Conservation (phyloP, 345 rosid genomes). For the Gossypium rotundifolium region DNA sequence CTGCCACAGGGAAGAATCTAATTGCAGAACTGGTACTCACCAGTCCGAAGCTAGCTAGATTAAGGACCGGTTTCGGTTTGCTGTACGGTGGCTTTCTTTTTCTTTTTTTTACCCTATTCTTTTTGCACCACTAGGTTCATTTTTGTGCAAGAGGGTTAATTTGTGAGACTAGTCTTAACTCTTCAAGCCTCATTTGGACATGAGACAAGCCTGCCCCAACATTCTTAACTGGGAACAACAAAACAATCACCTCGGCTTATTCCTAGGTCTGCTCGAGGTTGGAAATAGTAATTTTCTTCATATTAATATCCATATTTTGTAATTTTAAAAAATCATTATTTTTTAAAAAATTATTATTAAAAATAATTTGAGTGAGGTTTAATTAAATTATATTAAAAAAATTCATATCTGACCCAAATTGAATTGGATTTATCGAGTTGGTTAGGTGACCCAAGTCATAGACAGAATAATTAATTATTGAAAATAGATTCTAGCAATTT, state of each 20-base stretch:
- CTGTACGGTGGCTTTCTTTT: conserved; percentile 22
- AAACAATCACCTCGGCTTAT: background rate
- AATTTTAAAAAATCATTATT: background rate
- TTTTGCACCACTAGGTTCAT: background rate
- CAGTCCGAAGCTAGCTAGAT: conserved; percentile 15
- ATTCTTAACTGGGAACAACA: background rate
- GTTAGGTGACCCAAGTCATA: background rate
- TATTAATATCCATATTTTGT: background rate
- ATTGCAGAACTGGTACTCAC: conserved; percentile 16
- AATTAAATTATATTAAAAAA: background rate
- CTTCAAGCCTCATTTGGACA: background rate
- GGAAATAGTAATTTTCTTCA: background rate
- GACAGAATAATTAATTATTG: background rate
- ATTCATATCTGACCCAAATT: background rate
- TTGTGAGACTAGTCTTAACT: background rate
- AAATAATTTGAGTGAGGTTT: background rate
- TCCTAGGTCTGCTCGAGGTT: background rate
- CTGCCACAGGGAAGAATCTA: conserved; percentile 23
- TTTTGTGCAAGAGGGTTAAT: background rate
- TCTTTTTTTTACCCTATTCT: too few relatives aligned
- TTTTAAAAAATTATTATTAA: background rate
- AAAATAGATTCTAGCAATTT: background rate
- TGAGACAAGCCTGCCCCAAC: background rate
- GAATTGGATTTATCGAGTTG: background rate
- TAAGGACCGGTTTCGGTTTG: conserved; percentile 10